Evolutionary conservation across 768 basidiomycete genomes (phyloP), one percentile per base, ranked within the genome.

Genomic region (Sarcodon aspratus): DNA sequence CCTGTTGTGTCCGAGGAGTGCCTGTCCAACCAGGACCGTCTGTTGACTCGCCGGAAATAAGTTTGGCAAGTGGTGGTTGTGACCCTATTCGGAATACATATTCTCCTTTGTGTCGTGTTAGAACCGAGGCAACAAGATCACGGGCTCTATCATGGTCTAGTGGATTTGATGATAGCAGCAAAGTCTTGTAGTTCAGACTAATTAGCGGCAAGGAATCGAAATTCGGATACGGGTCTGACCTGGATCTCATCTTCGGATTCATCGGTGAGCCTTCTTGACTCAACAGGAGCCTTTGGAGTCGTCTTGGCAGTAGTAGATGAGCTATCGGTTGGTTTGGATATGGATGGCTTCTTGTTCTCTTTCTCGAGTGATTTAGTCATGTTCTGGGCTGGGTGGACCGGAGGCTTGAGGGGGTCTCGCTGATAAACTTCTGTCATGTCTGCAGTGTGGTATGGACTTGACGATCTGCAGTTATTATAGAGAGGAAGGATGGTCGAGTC

Each of bases 81-180:
- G 70, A 60, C 48, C 89, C 89, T 61, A 91, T 72, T 55, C 81
- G 76, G 48, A 90, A 67, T 27, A 90, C 68, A 61, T 82, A 82
- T 62, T 92, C 88, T 12, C 88, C 88, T 50, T 73, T 72, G 51
- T 73, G 68, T 46, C 73, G 78, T 3, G 84, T 89, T 48, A 90
- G 66, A 34, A 88, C 65, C 6, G 71, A 70, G 17, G 87, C 80
- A 46, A 90, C 59, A 46, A 74, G 63, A 61, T 83, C 82, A 38
- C 80, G 77, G 10, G 82, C 85, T 33, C 61, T 56, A 44, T 81
- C 76, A 52, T 73, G 64, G 48, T 78, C 70, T 15, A 61, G 56
- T 9, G 64, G 55, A 44, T 64, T 56, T 27, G 66, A 61, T 2
- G 75, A 74, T 33, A 76, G 59, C 33, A 82, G 60, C 33, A 75